Evolutionary conservation across 2,329 filamentous ascomycete genomes (phyloP), one percentile per base, ranked within the genome.

Genomic region (Epichloe uncinata): DNA sequence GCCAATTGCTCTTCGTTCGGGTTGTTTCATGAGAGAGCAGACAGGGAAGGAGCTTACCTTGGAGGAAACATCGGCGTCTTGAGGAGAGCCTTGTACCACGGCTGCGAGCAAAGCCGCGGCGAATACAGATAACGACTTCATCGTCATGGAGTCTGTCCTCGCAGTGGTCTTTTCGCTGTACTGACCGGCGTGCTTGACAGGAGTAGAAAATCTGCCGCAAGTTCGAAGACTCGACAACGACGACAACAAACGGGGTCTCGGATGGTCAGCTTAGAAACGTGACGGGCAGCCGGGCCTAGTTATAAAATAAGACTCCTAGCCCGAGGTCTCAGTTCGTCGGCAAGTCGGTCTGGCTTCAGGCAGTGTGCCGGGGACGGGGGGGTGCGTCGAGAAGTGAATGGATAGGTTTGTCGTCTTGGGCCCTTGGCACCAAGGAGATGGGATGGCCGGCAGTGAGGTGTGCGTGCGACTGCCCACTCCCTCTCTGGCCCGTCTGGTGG

Each of bases 81-180:
- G 12, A 13, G 20, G 7, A 36, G 54, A 49, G 38, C 60, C 62
- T 33, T 64, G 59, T 42, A 55, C 56, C 52, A 61, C 56, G 34
- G 58, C 61, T 18, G 60, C 59, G 53, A 68, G 54, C 22, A 64
- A 52, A 33, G 64, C 55, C 42, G 62, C 60, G 46, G 60, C 61
- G 34, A 64, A 54, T 38, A 67, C 46, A 37, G 60, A 58, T 38
- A 58, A 51, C 43, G 60, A 57, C 64, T 65, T 68, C 66, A 69
- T 69, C 53, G 36, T 59, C 53, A 37, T 2, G 44, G 16, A 46
- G 35, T 36, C 26, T 9, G 16, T 5, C 30, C 30, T 36, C 16
- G 43, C 26, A 13, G 4, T 45, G 7, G 43, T 12, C n/a, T 13
- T 16, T 6, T 45, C n/a, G 43, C 35, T 16, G 18, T 38, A 5